Conservation (phyloP, 345 rosid species). For the Trapa incisa region DNA sequence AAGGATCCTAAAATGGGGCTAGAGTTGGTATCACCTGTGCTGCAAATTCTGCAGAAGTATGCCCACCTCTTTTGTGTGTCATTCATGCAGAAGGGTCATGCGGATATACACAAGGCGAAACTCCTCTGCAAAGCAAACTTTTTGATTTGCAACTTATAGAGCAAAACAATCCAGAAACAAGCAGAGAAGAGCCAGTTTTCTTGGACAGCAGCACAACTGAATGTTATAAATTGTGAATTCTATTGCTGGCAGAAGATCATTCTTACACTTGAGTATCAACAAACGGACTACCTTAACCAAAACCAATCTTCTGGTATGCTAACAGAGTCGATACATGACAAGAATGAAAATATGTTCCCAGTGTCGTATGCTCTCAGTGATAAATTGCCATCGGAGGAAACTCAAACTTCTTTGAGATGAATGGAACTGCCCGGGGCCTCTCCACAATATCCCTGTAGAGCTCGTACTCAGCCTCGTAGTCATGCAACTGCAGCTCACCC, state of each 20-base stretch:
- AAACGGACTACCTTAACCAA: neutral
- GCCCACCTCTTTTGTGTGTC: neutral
- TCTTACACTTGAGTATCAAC: constrained; percentile 2
- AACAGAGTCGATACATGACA: neutral
- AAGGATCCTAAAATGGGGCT: neutral
- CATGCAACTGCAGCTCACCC: constrained; percentile 68
- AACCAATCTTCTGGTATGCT: neutral
- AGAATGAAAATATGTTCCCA: neutral
- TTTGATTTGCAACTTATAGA: neutral
- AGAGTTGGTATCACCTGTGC: no score
- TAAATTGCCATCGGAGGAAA: constrained; percentile 55
- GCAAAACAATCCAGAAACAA: neutral
- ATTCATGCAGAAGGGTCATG: neutral
- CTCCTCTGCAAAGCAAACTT: no score
- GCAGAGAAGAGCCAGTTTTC: neutral
- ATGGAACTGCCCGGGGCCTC: constrained; percentile 53
- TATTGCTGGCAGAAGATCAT: neutral
- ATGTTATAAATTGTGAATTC: neutral
- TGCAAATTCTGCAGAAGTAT: no score
- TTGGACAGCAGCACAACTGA: neutral
- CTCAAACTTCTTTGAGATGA: constrained; percentile 46
- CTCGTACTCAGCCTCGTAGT: constrained; percentile 72
- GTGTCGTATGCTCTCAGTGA: constrained; percentile 26
- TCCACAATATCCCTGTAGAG: constrained; percentile 48
- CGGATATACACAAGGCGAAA: no score